A percentile compares a stretch with the other conserved stretches of the same genome.
These are phyloP conservation scores for Lentinula aciculospora DNA, from an alignment of 768 basidiomycete genomes.

Conservation along the genomic window DNA sequence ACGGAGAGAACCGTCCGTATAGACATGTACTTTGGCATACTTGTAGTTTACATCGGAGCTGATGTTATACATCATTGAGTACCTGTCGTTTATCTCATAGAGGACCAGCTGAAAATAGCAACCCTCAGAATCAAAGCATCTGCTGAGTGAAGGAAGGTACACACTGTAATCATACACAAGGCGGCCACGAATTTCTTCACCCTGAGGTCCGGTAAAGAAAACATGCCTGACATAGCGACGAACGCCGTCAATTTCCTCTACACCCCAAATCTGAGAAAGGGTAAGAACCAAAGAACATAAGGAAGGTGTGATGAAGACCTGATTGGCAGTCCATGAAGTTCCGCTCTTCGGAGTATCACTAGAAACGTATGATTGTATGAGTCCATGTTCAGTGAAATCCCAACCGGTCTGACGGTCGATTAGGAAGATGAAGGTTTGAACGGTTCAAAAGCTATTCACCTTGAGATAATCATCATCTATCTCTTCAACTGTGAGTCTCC, in stretches of 20 bases:
- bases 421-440: slow-evolving; percentile 3
- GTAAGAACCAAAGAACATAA: not conserved
- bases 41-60: no score
- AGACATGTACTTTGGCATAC: no score
- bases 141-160: slow-evolving; percentile 14
- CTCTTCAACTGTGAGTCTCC: slow-evolving; percentile 43
- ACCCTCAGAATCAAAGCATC: not conserved
- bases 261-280: slow-evolving; percentile 49
- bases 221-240: slow-evolving; percentile 58
- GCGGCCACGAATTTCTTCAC: slow-evolving; percentile 48
- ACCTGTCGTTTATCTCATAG: not conserved
- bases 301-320: slow-evolving; percentile 34
- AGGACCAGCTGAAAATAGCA: not conserved
- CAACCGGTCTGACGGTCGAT: slow-evolving; percentile 21
- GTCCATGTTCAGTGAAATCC: slow-evolving; percentile 37
- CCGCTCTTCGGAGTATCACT: slow-evolving; percentile 63
- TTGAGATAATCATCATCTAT: slow-evolving; percentile 39
- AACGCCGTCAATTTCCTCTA: slow-evolving; percentile 52
- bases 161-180: slow-evolving; percentile 67
- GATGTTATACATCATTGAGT: no score
- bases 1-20: no score
- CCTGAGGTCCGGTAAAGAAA: slow-evolving; percentile 56
- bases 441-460: not conserved
- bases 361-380: slow-evolving; percentile 40
- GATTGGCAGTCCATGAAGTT: slow-evolving; percentile 54